Evolutionary conservation across 73 alveolate genomes (phyloP), one percentile per base, ranked within the genome.

Genomic region (Paramecium primaurelia): DNA sequence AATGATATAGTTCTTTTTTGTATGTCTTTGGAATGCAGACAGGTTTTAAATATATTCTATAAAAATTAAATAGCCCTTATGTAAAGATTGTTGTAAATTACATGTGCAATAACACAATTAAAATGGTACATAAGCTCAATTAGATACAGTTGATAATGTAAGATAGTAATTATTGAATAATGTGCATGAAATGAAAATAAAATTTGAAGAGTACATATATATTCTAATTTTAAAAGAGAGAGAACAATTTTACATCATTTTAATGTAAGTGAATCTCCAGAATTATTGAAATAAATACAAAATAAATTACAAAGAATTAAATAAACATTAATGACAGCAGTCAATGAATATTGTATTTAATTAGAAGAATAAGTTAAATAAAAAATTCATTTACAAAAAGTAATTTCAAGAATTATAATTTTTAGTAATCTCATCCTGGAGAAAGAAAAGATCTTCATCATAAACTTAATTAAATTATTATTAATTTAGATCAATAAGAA

Each of bases 371-470:
- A 30, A 36, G 16, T 75, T 38, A 75, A 75, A 12, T 75, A 30
- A 10, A 36, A 20, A 38, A 38, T 75, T 2, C 9, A 11, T 34
- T 25, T 25, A 38, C 88, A 75, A 32, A 75, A 42, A 75, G 88
- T 75, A 75, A 75, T 1, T 12, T 30, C n/a, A 28, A 28, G 10
- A 28, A 32, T 10, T 11, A 4, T 22, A 6, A 30, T 9, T 2
- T n/a, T n/a, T 36, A 75, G 88, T 36, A 42, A 75, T 75, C 88
- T n/a, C 88, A 75, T 75, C 88, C 88, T 5, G 88, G 88, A 1
- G 88, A 75, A n/a, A 37, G 12, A 42, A 75, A 75, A 20, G 88
- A 75, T 30, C 88, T 75, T 36, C 88, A 75, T 37, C 88, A 75
- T 34, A 75, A 75, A 75, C 22, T 75, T 8, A 75, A 75, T 75